These are phyloP conservation scores for Mycogone perniciosa DNA, from an alignment of 2,329 filamentous ascomycete genomes.

Conservation along the genomic window DNA sequence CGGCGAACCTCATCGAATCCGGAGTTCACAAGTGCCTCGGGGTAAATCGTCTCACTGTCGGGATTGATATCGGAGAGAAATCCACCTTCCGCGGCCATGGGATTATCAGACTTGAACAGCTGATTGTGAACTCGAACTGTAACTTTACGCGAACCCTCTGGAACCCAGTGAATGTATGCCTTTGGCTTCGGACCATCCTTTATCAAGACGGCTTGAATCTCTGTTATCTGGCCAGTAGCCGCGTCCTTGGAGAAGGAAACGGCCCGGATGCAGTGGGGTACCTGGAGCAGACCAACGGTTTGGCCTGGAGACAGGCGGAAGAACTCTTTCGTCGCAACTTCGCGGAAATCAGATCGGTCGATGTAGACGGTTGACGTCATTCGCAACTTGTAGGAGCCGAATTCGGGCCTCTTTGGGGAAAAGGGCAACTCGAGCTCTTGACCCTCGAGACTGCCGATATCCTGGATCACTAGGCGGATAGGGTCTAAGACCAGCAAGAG, in stretches of 20 bases:
- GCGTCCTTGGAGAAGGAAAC: slow-evolving; percentile 63
- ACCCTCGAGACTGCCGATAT: slow-evolving; percentile 45
- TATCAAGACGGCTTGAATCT: slow-evolving; percentile 57
- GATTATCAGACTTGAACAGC: slow-evolving; percentile 77
- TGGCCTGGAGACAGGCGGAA: slow-evolving; percentile 76
- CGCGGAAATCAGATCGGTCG: slow-evolving; percentile 62
- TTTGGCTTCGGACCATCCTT: slow-evolving; percentile 66
- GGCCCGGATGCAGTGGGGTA: slow-evolving; percentile 63
- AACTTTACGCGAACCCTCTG: slow-evolving; percentile 56
- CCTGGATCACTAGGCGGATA: slow-evolving; percentile 73
- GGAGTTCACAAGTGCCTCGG: slow-evolving; percentile 67
- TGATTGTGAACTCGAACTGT: slow-evolving; percentile 70
- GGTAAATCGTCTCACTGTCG: slow-evolving; percentile 67
- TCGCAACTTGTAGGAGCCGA: slow-evolving; percentile 53
- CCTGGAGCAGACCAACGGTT: slow-evolving; percentile 67
- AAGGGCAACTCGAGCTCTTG: slow-evolving; percentile 67
- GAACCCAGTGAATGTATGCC: slow-evolving; percentile 80
- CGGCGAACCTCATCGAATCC: slow-evolving; percentile 68
- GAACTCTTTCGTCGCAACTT: slow-evolving; percentile 66
- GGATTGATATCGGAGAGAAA: slow-evolving; percentile 77
- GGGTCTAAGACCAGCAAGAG: slow-evolving; percentile 88
- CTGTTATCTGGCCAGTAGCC: slow-evolving; percentile 55
- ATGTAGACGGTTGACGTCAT: slow-evolving; percentile 58
- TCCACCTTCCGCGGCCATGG: slow-evolving; percentile 66
- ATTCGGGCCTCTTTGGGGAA: slow-evolving; percentile 68